A percentile compares a stretch with the other conserved stretches of the same genome.
These are phyloP conservation scores for Beauveria sp. DNA, from an alignment of 2,329 filamentous ascomycete genomes.

Conservation along the genomic window DNA sequence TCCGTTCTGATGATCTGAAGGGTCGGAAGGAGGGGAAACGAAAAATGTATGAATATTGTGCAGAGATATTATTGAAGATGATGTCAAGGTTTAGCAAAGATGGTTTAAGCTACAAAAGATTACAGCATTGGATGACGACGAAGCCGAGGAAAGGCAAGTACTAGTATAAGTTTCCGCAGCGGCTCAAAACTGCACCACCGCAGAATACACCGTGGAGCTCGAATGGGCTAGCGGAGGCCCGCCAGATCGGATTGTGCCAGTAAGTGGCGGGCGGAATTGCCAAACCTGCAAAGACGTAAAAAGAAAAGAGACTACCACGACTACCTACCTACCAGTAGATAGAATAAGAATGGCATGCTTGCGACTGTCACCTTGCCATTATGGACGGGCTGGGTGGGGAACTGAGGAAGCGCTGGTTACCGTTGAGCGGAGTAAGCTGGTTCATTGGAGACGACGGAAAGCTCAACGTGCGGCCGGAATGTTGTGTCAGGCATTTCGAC, in stretches of 20 bases:
- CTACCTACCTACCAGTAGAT: background rate
- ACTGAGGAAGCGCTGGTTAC: slow-evolving; percentile 6
- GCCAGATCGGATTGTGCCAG: slow-evolving; percentile 6
- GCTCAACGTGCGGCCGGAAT: background rate
- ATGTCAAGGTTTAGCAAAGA: background rate
- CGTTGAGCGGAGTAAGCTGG: background rate
- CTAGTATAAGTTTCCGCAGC: slow-evolving; percentile 4
- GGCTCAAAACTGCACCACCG: slow-evolving; percentile 10
- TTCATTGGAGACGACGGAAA: background rate
- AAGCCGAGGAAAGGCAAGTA: slow-evolving; percentile 1
- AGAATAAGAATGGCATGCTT: background rate
- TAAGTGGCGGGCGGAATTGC: background rate
- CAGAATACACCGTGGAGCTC: background rate
- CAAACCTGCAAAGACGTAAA: background rate
- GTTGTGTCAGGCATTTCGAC: too few relatives aligned
- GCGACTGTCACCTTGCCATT: slow-evolving; percentile 11
- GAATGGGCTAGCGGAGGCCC: background rate
- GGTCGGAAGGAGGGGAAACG: background rate
- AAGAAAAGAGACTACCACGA: background rate
- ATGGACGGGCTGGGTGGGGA: slow-evolving; percentile 6
- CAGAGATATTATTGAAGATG: background rate
- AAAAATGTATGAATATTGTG: background rate
- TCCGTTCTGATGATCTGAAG: background rate
- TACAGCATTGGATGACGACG: background rate
- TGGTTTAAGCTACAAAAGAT: background rate